phyloP scores from a whole-genome alignment of 2,329 filamentous ascomycete species.

The Dactylonectria estremocensis region DNA sequence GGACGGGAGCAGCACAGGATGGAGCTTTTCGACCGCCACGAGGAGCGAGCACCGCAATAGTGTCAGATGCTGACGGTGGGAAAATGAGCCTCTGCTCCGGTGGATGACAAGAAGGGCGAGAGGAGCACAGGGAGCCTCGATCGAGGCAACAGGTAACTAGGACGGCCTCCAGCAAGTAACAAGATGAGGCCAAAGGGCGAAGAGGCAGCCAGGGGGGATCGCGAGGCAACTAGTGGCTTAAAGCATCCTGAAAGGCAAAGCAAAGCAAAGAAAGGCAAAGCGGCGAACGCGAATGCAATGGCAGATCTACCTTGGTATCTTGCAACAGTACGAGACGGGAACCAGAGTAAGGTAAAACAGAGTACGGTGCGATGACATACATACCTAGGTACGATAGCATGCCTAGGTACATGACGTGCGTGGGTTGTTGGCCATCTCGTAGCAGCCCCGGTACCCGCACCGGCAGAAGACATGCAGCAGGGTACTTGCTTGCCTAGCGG shows the following conservation, averaged over 20 bases:
- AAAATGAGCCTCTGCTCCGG: conserved; percentile 12
- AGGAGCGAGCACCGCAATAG: conserved; percentile 20
- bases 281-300: conserved; percentile 8
- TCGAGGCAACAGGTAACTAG: background rate
- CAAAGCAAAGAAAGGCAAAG: conserved; percentile 15
- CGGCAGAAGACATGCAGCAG: conserved; percentile 23
- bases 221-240: conserved; percentile 3
- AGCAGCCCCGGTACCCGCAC: conserved; percentile 14
- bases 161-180: background rate
- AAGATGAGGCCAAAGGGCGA: background rate
- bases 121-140: background rate
- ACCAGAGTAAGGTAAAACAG: conserved; percentile 4
- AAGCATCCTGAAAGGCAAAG: background rate
- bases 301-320: background rate
- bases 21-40: conserved; percentile 4
- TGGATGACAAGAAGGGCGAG: conserved; percentile 6
- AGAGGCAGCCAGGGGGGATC: background rate
- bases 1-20: background rate
- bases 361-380: no score
- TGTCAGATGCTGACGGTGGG: conserved; percentile 18
- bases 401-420: background rate
- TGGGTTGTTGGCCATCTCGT: conserved; percentile 14
- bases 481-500: conserved; percentile 1
- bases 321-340: background rate
- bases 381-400: no score